phyloP scores from a whole-genome alignment of 177 flowering plant genomes.

The Vitis hybrid region DNA sequence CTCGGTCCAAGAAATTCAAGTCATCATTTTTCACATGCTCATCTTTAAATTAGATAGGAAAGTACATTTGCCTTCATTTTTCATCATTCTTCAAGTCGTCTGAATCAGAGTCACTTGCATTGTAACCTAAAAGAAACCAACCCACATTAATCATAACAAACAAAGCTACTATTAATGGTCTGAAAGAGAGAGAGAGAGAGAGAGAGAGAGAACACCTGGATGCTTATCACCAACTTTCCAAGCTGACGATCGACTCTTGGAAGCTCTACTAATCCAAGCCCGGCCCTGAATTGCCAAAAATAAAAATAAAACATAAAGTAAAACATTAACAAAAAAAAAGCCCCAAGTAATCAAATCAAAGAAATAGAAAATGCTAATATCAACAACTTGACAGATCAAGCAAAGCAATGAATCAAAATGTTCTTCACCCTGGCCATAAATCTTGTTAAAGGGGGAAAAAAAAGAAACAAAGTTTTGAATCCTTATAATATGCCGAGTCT shows the following conservation, averaged over 20 bases:
- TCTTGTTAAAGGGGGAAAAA: too few relatives aligned
- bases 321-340: background rate
- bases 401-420: too few relatives aligned
- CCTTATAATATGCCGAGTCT: too few relatives aligned
- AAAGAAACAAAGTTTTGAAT: too few relatives aligned
- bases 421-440: too few relatives aligned
- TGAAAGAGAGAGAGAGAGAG: background rate
- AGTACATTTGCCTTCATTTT: conserved; percentile 16
- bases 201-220: conserved; percentile 50
- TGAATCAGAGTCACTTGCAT: conserved; percentile 87
- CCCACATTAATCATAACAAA: background rate
- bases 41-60: background rate
- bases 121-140: conserved; percentile 51
- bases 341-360: background rate
- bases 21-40: conserved; percentile 7
- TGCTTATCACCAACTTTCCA: conserved; percentile 75
- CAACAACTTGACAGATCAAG: too few relatives aligned
- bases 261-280: conserved; percentile 72
- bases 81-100: conserved; percentile 44
- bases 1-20: background rate
- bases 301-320: background rate
- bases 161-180: background rate
- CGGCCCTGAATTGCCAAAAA: conserved; percentile 42
- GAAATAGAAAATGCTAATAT: background rate
- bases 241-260: conserved; percentile 57